Evolutionary conservation across 2,329 filamentous ascomycete species (phyloP), one percentile per base, ranked within the genome.

Genomic region (Colletotrichum australisinense): DNA sequence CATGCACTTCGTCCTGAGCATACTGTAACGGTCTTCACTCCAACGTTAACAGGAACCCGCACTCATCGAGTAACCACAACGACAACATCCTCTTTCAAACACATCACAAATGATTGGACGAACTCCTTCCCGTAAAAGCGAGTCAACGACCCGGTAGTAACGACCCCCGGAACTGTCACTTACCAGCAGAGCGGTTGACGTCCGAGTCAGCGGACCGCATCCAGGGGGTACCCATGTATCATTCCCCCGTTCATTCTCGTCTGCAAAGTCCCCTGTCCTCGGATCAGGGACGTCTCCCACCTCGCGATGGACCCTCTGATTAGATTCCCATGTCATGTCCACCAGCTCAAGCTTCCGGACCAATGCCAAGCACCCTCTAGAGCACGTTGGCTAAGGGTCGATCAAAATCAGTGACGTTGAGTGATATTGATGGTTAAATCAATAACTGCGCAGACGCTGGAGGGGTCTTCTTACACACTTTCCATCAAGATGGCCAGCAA

Each of bases 311-410:
- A 26, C 2, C 57, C 38, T 42, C 1, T 60, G 1, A 5, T 42
- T 26, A 19, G 32, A 42, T 19, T 19, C 5, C 12, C 22, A 42
- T 26, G 57, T 60, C 22, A 1, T 42, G 5, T 6, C 8, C 24
- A 8, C 2, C 2, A 26, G 38, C 16, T 16, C 14, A 38, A 26
- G 57, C 32, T 38, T n/a, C 59, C 56, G 26, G 42, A 24, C 64
- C 69, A 68, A 72, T 68, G 58, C 69, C 58, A 63, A 68, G 49
- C 52, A 22, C 19, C 14, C 14, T 53, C 28, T 14, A 9, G 1
- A 30, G 64, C 69, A 72, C 64, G 64, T 68, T 72, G 42, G 49
- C 22, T 12, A 9, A 42, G 38, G 49, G 11, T 62, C 8, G 8
- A 22, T 8, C 16, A 8, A 1, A 5, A 5, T 52, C 7, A 19